A percentile compares a stretch with the other conserved stretches of the same genome.
Conservation (phyloP, 805 yeast species). For the Jamesozyma spencerorum region DNA sequence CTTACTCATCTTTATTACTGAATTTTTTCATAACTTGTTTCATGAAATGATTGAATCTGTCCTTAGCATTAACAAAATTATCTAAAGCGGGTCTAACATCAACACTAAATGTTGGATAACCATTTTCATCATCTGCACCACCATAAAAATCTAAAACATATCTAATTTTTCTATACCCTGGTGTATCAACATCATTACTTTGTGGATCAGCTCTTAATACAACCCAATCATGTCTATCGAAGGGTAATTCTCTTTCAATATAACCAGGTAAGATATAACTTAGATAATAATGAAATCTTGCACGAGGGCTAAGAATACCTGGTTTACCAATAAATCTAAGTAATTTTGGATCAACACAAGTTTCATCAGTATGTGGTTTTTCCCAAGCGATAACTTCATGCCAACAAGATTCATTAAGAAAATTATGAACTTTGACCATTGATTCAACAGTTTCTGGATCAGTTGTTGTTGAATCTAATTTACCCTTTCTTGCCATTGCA, state of each 20-base stretch:
- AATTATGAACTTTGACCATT: conserved; percentile 96
- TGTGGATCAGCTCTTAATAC: conserved; percentile 57
- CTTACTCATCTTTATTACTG: background rate
- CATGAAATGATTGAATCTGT: conserved; percentile 61
- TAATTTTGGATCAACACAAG: conserved; percentile 62
- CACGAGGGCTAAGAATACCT: conserved; percentile 77
- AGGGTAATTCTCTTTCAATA: conserved; percentile 76
- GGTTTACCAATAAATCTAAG: conserved; percentile 89
- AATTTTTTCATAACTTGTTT: conserved; percentile 59
- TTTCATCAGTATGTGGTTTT: conserved; percentile 47
- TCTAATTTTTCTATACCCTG: conserved; percentile 61
- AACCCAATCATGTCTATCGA: conserved; percentile 98
- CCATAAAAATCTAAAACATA: conserved; percentile 93
- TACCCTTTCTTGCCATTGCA: conserved; percentile 94
- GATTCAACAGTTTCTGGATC: conserved; percentile 89
- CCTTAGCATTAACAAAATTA: conserved; percentile 48
- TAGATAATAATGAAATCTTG: conserved; percentile 54
- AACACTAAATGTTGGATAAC: conserved; percentile 82
- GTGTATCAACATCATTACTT: conserved; percentile 24
- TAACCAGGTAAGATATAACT: conserved; percentile 63
- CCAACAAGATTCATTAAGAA: conserved; percentile 97
- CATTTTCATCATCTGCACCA: conserved; percentile 87
- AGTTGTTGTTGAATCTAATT: conserved; percentile 36
- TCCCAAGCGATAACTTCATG: conserved; percentile 91
- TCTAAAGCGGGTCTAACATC: conserved; percentile 97